phyloP scores from a whole-genome alignment of 2,329 filamentous ascomycete species.

The Lithohypha guttulata region DNA sequence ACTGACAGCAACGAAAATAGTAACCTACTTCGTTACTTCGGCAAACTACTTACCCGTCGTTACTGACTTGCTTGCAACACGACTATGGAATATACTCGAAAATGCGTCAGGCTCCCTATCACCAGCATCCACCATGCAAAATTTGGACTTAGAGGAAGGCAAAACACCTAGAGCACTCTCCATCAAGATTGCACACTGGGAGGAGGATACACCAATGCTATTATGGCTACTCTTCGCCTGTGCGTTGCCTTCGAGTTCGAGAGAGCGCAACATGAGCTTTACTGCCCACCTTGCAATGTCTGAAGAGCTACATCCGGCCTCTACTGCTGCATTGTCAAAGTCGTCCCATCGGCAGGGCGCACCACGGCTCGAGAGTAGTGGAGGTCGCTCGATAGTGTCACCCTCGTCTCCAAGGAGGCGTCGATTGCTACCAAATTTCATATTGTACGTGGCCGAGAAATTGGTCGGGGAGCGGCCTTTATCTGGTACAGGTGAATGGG shows the following conservation, averaged over 20 bases:
- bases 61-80: background rate
- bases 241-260: background rate
- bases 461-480: conserved; percentile 3
- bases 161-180: background rate
- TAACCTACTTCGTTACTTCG: conserved; percentile 2
- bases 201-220: conserved; percentile 4
- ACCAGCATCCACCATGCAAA: background rate
- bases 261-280: background rate
- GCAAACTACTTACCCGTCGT: conserved; percentile 4
- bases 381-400: background rate
- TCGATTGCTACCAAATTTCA: background rate
- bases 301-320: background rate
- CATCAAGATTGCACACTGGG: conserved; percentile 4
- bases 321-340: background rate
- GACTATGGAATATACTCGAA: conserved; percentile 2
- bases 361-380: background rate
- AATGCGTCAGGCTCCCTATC: background rate
- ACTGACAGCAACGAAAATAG: conserved; percentile 1
- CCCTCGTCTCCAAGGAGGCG: background rate
- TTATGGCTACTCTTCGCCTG: conserved; percentile 3
- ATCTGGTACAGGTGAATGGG: conserved; percentile 1
- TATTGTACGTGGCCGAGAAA: conserved; percentile 2
- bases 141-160: no score
- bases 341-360: no score
- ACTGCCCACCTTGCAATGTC: background rate